A percentile compares a stretch with the other conserved stretches of the same genome.
Evolutionary conservation across 768 basidiomycete species (phyloP).

Genomic region (Sporobolomyces roseus): DNA sequence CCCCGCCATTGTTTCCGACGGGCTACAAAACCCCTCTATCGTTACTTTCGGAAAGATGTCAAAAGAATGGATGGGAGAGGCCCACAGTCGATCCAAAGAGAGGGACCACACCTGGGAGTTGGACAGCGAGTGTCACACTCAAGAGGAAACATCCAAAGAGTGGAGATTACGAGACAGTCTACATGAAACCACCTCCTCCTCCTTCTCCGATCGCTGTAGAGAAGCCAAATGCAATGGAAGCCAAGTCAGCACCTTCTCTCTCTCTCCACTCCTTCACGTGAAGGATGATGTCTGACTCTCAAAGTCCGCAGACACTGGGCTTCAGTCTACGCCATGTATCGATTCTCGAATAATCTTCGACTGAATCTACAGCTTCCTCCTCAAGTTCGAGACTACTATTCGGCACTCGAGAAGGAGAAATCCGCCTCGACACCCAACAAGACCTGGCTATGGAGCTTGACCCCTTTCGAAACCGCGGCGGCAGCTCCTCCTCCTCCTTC

Average conservation of each 20-base stretch:
- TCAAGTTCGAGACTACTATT: conserved; percentile 59
- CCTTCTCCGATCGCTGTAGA: conserved; percentile 48
- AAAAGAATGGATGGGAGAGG: conserved; percentile 84
- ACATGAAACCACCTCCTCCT: conserved; percentile 67
- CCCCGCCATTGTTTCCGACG: conserved; percentile 35
- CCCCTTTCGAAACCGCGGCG: conserved; percentile 40
- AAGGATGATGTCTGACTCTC: neutral
- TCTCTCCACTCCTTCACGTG: no score
- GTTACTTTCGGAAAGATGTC: conserved; percentile 80
- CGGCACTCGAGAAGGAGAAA: conserved; percentile 38
- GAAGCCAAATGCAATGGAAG: conserved; percentile 67
- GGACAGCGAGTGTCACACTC: conserved; percentile 66
- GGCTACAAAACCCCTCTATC: conserved; percentile 80
- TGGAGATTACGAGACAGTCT: conserved; percentile 60
- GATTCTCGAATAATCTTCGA: conserved; percentile 43
- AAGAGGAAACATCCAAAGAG: conserved; percentile 66
- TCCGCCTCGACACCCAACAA: conserved; percentile 38
- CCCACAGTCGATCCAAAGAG: conserved; percentile 72
- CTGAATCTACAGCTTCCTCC: conserved; percentile 72
- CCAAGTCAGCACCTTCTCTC: conserved; percentile 79
- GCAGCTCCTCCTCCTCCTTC: conserved; percentile 28
- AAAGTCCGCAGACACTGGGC: conserved; percentile 14
- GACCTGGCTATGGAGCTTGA: conserved; percentile 39
- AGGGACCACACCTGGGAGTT: conserved; percentile 52
- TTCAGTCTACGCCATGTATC: conserved; percentile 39